Evolutionary conservation across 176 grass and related monocot genomes (phyloP).

Genomic region (Phoenix roebelenii): DNA sequence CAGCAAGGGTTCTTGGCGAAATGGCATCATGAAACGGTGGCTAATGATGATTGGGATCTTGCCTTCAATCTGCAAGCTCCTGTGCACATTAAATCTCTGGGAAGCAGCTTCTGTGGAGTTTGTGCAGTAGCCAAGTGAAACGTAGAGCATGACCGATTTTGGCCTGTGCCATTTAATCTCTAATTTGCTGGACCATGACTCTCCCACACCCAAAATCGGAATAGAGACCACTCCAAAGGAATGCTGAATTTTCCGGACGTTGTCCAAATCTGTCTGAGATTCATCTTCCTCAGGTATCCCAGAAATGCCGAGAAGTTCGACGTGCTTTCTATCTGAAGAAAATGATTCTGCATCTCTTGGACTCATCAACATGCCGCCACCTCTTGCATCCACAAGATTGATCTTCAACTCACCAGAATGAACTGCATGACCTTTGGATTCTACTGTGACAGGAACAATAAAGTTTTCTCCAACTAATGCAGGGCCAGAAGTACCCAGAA

Average conservation of each 20-base stretch:
- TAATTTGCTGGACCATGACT: slow-evolving; percentile 82
- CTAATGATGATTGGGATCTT: slow-evolving; percentile 62
- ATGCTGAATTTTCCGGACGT: slow-evolving; percentile 76
- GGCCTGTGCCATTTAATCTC: slow-evolving; percentile 92
- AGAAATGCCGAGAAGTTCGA: slow-evolving; percentile 86
- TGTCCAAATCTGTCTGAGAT: slow-evolving; percentile 44
- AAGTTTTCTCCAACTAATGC: slow-evolving; percentile 90
- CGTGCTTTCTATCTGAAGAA: slow-evolving; percentile 51
- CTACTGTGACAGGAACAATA: slow-evolving; percentile 47
- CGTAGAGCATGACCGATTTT: slow-evolving; percentile 87
- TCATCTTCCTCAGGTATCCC: slow-evolving; percentile 29
- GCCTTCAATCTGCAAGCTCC: slow-evolving; percentile 93
- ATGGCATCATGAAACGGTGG: slow-evolving; percentile 69
- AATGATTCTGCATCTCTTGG: slow-evolving; percentile 79
- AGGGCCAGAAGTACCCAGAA: slow-evolving; percentile 48
- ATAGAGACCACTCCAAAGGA: slow-evolving; percentile 87
- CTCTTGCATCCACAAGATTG: slow-evolving; percentile 93
- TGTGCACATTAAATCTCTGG: slow-evolving; percentile 74
- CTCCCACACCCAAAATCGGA: slow-evolving; percentile 45
- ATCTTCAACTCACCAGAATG: slow-evolving; percentile 94
- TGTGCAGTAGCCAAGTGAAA: slow-evolving; percentile 79
- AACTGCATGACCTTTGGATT: slow-evolving; percentile 61
- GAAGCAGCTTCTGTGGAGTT: slow-evolving; percentile 32
- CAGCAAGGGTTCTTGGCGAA: slow-evolving; percentile 81
- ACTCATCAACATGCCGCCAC: slow-evolving; percentile 82